Evolutionary conservation across 2,329 filamentous ascomycete genomes (phyloP).

Genomic region (Trichoderma brevicompactum): DNA sequence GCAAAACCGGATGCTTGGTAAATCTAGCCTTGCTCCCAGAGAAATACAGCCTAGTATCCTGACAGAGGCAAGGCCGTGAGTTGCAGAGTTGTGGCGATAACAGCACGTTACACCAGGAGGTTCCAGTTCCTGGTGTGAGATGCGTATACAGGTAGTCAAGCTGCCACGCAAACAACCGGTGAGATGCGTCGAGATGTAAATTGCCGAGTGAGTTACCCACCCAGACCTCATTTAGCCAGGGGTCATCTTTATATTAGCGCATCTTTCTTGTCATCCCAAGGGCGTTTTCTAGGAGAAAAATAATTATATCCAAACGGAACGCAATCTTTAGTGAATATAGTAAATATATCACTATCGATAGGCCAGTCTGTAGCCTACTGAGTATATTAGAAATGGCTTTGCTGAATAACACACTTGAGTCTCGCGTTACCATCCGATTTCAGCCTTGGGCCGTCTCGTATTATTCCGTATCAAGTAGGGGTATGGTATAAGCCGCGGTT

Average conservation of each 20-base stretch:
- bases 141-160: background rate
- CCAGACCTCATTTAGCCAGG: conserved; percentile 2
- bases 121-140: background rate
- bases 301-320: background rate
- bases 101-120: background rate
- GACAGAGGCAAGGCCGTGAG: too few species aligned
- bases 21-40: background rate
- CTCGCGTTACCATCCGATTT: background rate
- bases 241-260: background rate
- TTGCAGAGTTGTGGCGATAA: background rate
- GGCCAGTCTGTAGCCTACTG: background rate
- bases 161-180: background rate
- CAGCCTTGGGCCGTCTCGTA: background rate
- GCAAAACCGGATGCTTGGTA: background rate
- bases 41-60: background rate
- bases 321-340: background rate
- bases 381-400: background rate
- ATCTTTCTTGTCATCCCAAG: background rate
- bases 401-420: background rate
- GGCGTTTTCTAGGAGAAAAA: background rate
- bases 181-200: background rate
- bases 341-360: background rate
- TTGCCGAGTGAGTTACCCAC: background rate
- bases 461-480: background rate
- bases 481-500: background rate